Evolutionary conservation across 495 filamentous ascomycete species (phyloP).

Genomic region (Cairneyella variabilis): DNA sequence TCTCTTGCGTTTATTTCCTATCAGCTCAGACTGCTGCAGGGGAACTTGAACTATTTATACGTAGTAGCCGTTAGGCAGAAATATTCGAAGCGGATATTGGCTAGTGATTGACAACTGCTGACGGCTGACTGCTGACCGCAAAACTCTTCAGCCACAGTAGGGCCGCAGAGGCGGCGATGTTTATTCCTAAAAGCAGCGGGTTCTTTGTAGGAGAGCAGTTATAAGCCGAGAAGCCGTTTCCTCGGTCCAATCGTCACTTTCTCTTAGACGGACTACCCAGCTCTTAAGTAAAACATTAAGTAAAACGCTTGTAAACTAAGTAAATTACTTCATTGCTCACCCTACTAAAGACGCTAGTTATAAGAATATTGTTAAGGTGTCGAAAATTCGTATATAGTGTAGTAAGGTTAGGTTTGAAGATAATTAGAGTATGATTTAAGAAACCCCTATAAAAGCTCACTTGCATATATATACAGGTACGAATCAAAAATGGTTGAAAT

Average conservation of each 20-base stretch:
- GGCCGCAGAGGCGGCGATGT: neutral
- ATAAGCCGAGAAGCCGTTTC: slow-evolving; percentile 9
- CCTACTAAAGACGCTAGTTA: slow-evolving; percentile 5
- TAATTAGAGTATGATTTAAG: neutral
- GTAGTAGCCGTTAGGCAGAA: neutral
- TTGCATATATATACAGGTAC: neutral
- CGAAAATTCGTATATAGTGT: slow-evolving; percentile 5
- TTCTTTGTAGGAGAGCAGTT: slow-evolving; percentile 4
- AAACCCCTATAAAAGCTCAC: neutral
- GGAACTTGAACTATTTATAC: slow-evolving; percentile 5
- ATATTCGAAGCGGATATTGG: no score
- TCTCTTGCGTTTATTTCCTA: slow-evolving; percentile 10
- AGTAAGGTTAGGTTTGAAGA: neutral
- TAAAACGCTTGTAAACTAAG: slow-evolving; percentile 15
- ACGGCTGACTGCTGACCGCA: no score
- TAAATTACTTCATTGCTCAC: slow-evolving; percentile 10
- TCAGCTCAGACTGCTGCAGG: slow-evolving; percentile 6
- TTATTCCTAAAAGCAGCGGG: slow-evolving; percentile 8
- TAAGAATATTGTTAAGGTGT: slow-evolving; percentile 10
- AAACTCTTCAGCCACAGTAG: no score
- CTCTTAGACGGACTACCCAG: no score
- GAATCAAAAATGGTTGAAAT: neutral
- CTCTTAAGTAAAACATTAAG: slow-evolving; percentile 6
- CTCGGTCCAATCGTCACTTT: neutral
- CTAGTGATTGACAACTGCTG: no score